Base-by-base conservation (phyloP, 2,329 filamentous ascomycete genomes). In the Periconia digitata region DNA sequence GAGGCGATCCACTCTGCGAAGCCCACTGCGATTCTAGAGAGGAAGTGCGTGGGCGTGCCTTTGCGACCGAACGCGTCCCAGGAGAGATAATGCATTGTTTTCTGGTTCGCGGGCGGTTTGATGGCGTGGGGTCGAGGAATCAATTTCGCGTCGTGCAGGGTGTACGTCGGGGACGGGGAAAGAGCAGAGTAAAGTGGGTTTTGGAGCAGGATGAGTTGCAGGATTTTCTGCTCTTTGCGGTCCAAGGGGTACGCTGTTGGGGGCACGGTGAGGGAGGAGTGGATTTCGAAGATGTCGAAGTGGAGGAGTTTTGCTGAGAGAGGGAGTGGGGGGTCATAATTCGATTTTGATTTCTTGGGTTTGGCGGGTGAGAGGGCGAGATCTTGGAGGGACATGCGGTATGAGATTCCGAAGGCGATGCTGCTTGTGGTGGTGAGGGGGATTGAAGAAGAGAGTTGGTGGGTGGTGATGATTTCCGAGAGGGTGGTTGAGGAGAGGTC, bases 1-100 rank as follows among this genome's bases (percentile, higher is more conserved):
- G 57, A 60, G 15, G 47, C 55, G 8, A 67, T 43, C 21, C 55
- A 67, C 6, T 40, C 38, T 1, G 61, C 5, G 1, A 69, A 49
- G 1, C 53, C 44, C 1, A 42, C 39, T 1, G 44, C 50, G 5
- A 40, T 40, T 1, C 54, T 53, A 16, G 46, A 40, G 8, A 63
- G 22, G 1, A 54, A 17, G 43, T 70, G 64, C 38, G 54, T 37
- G 2, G 55, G 32, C 8, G 63, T 66, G 16, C 64, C 64, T 39
- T 63, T 69, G 12, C 55, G 48, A 3, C 67, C 67, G 32, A 60
- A 55, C 2, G 41, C 41, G 40, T 70, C 67, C 64, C 64, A 67
- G 3, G 65, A 61, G 2, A 53, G 56, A 44, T 63, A 67, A 44
- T 56, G 49, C 64, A 69, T 66, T 1, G 49, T 53, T 34, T 36